Evolutionary conservation across 2,329 filamentous ascomycete species (phyloP), one percentile per base, ranked within the genome.

Genomic region (Sclerotinia minor): DNA sequence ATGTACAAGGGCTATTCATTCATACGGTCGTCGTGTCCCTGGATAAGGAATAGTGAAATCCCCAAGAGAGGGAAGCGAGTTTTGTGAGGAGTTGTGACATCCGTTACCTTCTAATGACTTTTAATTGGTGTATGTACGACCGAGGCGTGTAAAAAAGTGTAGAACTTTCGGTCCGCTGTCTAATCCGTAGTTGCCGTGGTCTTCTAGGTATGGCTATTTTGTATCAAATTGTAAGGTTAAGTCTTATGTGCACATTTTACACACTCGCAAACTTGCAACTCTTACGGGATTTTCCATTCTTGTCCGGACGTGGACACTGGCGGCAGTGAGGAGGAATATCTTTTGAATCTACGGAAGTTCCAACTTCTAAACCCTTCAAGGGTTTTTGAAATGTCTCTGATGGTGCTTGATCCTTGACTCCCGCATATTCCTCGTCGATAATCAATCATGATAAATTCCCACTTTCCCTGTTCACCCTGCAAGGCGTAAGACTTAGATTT

Each of bases 91-190:
- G 21, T 41, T 50, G 59, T 63, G 59, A 66, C 54, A 67, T 53
- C 64, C 55, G 55, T 61, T 61, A 26, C 44, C 44, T 29, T 41
- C 26, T 21, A 29, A 38, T n/a, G 44, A 50, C n/a, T 67, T 67
- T 53, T 45, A 44, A 67, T 67, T 67, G 64, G 64, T 67, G 55
- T 67, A 26, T 44, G 64, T 67, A 53, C 64, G 64, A 67, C 47
- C 13, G 26, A 55, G 55, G 55, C 57, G 35, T 61, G 32, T 53
- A 17, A 24, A 17, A 24, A 61, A 53, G 41, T 59, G 41, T 38
- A 50, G 52, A 49, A 50, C 54, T 60, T 60, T 61, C 55, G 64
- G 64, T 61, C 64, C 64, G 64, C 26, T 19, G 47, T 61, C 29
- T n/a, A 61, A 29, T 61, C 35, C 55, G 55, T 52, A 32, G 53